Base-by-base conservation (phyloP, 768 basidiomycete species). In the Amanita rubescens region DNA sequence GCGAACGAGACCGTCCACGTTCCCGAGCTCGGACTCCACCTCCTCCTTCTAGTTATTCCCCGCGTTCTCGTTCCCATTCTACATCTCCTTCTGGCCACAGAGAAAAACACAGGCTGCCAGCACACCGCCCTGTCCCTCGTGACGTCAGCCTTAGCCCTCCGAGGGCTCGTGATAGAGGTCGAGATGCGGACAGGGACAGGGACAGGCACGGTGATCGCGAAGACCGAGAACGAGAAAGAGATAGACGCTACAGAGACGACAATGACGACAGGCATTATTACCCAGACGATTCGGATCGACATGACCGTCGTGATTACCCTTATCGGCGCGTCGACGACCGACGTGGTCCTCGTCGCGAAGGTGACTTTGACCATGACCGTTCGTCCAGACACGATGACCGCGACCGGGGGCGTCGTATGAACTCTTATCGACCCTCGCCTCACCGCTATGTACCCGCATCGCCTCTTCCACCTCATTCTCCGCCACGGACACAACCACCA, bases 101-200 rank as follows among this genome's bases (percentile, higher is more conserved):
- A 24, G 69, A 65, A 41, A 69, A 66, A 51, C 74, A 75, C 56
- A 62, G 73, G 32, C 66, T 76, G 14, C 67, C 76, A 10, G 61
- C 65, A 33, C 68, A 68, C n/a, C 70, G 72, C 27, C 68, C 71
- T 14, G 43, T 14, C 15, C 30, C 43, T 12, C 69, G 70, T 2
- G 62, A 56, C 8, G 50, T 65, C 0, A 56, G 54, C 45, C 75
- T 73, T 57, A 77, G 72, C 12, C 76, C 78, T 19, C 51, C 27
- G 10, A 44, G 45, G 19, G 25, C 14, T 19, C 35, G 45, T 55
- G 69, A 68, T 41, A 58, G 63, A 57, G 63, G 67, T 35, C 57
- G 69, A 54, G 69, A 68, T 27, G 54, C 63, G 48, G 68, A 68
- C 44, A n/a, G n/a, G n/a, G n/a, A n/a, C n/a, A n/a, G n/a, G n/a